Percentiles rank a stretch among this genome's conserved stretches.
Evolutionary conservation across 352 stramenopile genomes (phyloP).

Genomic region (Pythium guiyangense): DNA sequence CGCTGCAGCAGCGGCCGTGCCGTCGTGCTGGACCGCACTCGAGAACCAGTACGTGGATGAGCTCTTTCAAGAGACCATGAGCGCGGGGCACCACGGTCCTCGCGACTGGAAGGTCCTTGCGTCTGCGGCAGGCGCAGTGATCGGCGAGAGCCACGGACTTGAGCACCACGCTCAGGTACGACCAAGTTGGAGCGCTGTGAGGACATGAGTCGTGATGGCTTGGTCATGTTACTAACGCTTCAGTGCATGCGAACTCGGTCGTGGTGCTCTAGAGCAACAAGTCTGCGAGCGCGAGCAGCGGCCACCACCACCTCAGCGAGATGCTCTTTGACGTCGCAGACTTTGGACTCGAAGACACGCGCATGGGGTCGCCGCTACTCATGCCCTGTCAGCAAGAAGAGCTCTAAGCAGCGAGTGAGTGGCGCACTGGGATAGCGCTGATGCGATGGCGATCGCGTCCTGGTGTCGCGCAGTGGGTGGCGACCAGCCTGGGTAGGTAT

Average conservation of each 20-base stretch:
- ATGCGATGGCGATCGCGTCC: no score
- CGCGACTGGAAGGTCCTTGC: constrained; percentile 24
- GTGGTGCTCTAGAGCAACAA: constrained; percentile 10
- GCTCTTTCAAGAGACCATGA: constrained; percentile 11
- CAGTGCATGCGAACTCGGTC: no score
- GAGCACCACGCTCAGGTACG: no score
- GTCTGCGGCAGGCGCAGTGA: no score
- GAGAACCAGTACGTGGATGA: constrained; percentile 25
- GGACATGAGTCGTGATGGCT: no score
- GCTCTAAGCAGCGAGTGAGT: constrained; percentile 5
- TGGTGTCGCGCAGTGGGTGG: no score
- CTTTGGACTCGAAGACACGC: constrained; percentile 24
- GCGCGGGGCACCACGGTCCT: constrained; percentile 11
- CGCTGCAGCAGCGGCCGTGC: not conserved
- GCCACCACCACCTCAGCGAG: constrained; percentile 1
- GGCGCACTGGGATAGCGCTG: not conserved
- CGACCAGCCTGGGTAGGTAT: no score
- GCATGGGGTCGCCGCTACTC: constrained; percentile 22
- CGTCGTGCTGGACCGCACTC: not conserved
- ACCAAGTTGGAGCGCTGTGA: no score
- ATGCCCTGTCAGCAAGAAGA: constrained; percentile 15
- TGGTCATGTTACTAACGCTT: no score
- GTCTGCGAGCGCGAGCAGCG: not conserved
- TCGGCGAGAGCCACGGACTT: no score
- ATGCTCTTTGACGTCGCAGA: constrained; percentile 13